Conservation (phyloP, 176 grass and related monocot species). For the Hyparrhenia diplandra region DNA sequence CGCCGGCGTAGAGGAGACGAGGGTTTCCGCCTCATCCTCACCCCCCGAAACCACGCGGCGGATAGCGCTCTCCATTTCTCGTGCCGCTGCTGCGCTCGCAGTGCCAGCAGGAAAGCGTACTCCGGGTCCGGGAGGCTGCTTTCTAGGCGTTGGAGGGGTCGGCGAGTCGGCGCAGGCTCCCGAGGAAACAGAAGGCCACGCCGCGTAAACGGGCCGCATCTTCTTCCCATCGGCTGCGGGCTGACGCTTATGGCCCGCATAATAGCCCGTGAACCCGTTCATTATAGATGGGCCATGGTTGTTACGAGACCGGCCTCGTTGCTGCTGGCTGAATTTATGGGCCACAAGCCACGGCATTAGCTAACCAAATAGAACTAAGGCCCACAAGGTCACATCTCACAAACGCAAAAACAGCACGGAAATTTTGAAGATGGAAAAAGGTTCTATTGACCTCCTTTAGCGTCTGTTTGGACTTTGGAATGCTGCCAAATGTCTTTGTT, state of each 20-base stretch:
- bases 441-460: too few species aligned
- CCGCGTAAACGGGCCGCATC: not conserved
- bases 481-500: too few species aligned
- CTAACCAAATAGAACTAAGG: not conserved
- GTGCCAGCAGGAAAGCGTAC: not conserved
- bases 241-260: not conserved
- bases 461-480: too few species aligned
- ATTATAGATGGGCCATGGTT: not conserved
- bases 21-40: not conserved
- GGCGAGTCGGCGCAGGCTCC: not conserved
- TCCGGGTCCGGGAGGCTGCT: too few species aligned
- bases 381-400: not conserved
- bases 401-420: too few species aligned
- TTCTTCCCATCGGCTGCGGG: not conserved
- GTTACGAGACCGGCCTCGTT: not conserved
- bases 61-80: not conserved
- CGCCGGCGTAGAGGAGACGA: not conserved
- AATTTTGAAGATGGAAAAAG: too few species aligned
- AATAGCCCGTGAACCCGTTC: not conserved
- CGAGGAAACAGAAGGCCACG: not conserved
- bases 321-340: not conserved
- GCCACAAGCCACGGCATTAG: not conserved
- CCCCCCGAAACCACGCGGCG: not conserved
- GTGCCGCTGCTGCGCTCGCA: not conserved
- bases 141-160: too few species aligned